Evolutionary conservation across 768 basidiomycete species (phyloP).

Genomic region (Coprinopsis marcescibilis): DNA sequence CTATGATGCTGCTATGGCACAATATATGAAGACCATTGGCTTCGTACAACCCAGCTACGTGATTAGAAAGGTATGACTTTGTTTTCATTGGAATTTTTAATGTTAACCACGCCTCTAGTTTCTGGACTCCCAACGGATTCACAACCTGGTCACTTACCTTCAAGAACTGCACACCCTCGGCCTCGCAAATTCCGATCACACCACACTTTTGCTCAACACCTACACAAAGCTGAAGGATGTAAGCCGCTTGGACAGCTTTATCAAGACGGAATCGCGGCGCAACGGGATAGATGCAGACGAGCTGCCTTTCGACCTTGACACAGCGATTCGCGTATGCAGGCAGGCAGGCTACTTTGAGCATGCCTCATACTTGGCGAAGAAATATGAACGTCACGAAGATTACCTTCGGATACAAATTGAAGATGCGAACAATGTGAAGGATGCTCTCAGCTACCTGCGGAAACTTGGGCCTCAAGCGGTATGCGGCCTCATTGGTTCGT

Average conservation of each 20-base stretch:
- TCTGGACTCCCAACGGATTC: conserved; percentile 92
- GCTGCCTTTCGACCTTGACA: conserved; percentile 94
- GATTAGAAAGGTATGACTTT: conserved; percentile 73
- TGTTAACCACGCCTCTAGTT: conserved; percentile 48
- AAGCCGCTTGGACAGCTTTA: conserved; percentile 81
- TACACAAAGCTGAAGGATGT: conserved; percentile 97
- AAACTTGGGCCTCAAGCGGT: conserved; percentile 75
- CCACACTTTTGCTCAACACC: conserved; percentile 92
- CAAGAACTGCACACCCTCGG: conserved; percentile 90
- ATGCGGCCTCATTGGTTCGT: conserved; percentile 21
- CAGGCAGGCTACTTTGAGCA: conserved; percentile 97
- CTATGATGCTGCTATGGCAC: conserved; percentile 89
- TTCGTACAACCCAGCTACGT: conserved; percentile 91
- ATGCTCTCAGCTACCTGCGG: conserved; percentile 78
- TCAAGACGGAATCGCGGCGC: conserved; percentile 75
- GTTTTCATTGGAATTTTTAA: neutral
- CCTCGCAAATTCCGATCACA: conserved; percentile 93
- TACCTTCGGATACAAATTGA: conserved; percentile 93
- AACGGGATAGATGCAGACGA: conserved; percentile 40
- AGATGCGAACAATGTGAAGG: conserved; percentile 76
- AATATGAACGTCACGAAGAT: conserved; percentile 88
- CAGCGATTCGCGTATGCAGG: conserved; percentile 92
- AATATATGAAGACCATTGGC: conserved; percentile 88
- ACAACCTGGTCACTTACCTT: conserved; percentile 91
- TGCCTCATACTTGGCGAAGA: conserved; percentile 87